phyloP scores from a whole-genome alignment of 768 basidiomycete species.

The Lactifluus subvellereus region DNA sequence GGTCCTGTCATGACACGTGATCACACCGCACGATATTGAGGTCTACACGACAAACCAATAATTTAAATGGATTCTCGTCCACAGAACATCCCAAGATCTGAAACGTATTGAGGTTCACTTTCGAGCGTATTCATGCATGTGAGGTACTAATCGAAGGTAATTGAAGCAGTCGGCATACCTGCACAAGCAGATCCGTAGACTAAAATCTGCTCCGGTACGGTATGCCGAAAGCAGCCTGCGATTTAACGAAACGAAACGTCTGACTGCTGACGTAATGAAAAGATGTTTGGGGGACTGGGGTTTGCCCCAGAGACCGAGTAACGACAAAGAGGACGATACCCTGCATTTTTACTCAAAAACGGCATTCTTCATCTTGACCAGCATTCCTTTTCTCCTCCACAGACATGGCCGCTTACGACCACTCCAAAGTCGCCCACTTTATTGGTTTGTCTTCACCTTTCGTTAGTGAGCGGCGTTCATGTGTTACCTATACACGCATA shows the following conservation, averaged over 20 bases:
- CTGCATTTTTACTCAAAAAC: conserved; percentile 4
- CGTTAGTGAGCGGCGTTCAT: conserved; percentile 11
- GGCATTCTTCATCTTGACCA: conserved; percentile 7
- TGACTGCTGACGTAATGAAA: conserved; percentile 18
- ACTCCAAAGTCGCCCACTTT: conserved; percentile 57
- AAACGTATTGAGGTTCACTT: too few species aligned
- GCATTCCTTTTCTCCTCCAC: not conserved
- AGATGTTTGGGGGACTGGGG: conserved; percentile 23
- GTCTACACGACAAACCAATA: too few species aligned
- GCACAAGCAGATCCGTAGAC: not conserved
- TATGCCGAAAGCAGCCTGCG: not conserved
- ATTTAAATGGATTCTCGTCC: too few species aligned
- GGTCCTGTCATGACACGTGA: conserved; percentile 4
- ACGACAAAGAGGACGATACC: conserved; percentile 7
- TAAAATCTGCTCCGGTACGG: not conserved
- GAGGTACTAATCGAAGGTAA: not conserved
- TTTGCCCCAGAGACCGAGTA: conserved; percentile 23
- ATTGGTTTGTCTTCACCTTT: conserved; percentile 41
- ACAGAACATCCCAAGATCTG: too few species aligned
- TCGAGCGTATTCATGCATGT: too few species aligned
- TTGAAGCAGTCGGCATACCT: not conserved
- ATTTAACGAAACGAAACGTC: not conserved
- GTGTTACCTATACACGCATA: conserved; percentile 20
- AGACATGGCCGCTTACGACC: conserved; percentile 41
- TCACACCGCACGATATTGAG: not conserved